Conservation (phyloP, 2,329 filamentous ascomycete species). For the Nemania diffusa region DNA sequence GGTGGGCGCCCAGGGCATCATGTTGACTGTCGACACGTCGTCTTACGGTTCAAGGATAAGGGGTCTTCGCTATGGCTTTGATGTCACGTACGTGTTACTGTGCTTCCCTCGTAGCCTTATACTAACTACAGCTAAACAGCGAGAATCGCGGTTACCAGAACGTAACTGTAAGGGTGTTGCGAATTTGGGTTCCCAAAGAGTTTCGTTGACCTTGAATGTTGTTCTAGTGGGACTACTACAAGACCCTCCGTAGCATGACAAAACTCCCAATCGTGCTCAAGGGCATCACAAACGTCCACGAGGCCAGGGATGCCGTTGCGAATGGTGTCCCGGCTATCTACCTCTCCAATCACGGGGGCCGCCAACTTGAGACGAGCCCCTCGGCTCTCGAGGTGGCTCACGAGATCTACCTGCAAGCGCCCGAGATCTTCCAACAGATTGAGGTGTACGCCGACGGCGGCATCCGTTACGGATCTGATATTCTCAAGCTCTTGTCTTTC, state of each 20-base stretch:
- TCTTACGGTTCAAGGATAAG: slow-evolving; percentile 20
- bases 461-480: slow-evolving; percentile 50
- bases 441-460: slow-evolving; percentile 51
- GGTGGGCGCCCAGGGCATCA: slow-evolving; percentile 37
- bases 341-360: slow-evolving; percentile 52
- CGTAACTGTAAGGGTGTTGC: slow-evolving; percentile 8
- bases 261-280: slow-evolving; percentile 37
- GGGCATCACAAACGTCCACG: slow-evolving; percentile 50
- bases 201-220: slow-evolving; percentile 16
- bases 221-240: slow-evolving; percentile 45
- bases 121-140: background rate
- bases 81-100: slow-evolving; percentile 3
- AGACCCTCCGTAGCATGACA: slow-evolving; percentile 38
- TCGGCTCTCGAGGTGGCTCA: slow-evolving; percentile 48
- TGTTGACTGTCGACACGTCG: slow-evolving; percentile 38
- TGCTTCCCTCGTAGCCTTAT: background rate
- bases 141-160: slow-evolving; percentile 20
- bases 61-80: slow-evolving; percentile 16
- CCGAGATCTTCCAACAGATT: slow-evolving; percentile 47
- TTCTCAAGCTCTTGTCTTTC: slow-evolving; percentile 49
- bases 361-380: slow-evolving; percentile 48
- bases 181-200: slow-evolving; percentile 19
- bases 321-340: slow-evolving; percentile 47
- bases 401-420: slow-evolving; percentile 46
- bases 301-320: slow-evolving; percentile 45